Conservation (phyloP, 2,329 filamentous ascomycete genomes). For the Alternaria sp. region DNA sequence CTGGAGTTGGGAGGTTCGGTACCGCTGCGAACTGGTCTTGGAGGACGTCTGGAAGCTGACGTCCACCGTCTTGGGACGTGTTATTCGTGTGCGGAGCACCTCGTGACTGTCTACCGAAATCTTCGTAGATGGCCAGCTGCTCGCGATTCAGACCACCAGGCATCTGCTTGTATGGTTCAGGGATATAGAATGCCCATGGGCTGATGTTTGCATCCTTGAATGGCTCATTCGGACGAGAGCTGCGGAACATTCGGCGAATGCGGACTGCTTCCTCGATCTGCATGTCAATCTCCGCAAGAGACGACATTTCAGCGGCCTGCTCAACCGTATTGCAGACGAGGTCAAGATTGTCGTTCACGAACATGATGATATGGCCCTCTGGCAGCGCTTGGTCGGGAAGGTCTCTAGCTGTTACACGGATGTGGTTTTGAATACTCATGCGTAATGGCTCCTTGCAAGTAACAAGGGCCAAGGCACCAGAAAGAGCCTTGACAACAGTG, state of each 20-base stretch:
- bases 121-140: slow-evolving; percentile 95
- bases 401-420: slow-evolving; percentile 79
- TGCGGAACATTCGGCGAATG: slow-evolving; percentile 76
- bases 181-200: slow-evolving; percentile 92
- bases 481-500: slow-evolving; percentile 93
- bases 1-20: slow-evolving; percentile 68
- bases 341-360: slow-evolving; percentile 97
- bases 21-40: slow-evolving; percentile 68
- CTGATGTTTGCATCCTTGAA: slow-evolving; percentile 85
- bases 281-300: slow-evolving; percentile 92
- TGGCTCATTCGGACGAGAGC: slow-evolving; percentile 79
- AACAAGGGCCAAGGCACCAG: slow-evolving; percentile 92
- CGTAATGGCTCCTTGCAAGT: slow-evolving; percentile 97
- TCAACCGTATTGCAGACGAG: slow-evolving; percentile 93
- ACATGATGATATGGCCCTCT: slow-evolving; percentile 96
- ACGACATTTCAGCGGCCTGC: slow-evolving; percentile 92
- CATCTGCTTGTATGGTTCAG: slow-evolving; percentile 88
- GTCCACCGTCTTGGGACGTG: slow-evolving; percentile 65
- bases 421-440: slow-evolving; percentile 97
- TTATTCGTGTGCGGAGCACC: slow-evolving; percentile 65
- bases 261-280: slow-evolving; percentile 86
- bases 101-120: slow-evolving; percentile 88
- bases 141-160: slow-evolving; percentile 85
- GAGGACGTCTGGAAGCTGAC: slow-evolving; percentile 69
- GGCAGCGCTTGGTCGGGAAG: slow-evolving; percentile 76